Conservation (phyloP, 2,329 filamentous ascomycete species). For the Aspergillus floridensis region DNA sequence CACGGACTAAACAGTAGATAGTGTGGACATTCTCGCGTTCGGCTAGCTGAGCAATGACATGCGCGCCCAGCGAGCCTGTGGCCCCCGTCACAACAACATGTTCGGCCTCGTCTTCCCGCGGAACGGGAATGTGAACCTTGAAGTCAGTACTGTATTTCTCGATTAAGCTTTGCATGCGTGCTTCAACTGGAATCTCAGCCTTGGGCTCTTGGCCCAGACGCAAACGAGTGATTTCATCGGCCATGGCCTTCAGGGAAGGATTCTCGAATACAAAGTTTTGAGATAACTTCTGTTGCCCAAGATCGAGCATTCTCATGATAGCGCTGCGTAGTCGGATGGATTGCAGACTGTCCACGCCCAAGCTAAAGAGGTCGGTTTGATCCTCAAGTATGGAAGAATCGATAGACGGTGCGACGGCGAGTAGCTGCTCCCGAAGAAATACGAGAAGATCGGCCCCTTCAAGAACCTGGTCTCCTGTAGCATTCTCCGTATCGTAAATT, state of each 20-base stretch:
- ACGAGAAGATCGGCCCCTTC: constrained; percentile 13
- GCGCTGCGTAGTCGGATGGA: constrained; percentile 19
- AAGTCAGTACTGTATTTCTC: constrained; percentile 42
- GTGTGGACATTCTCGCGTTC: constrained; percentile 21
- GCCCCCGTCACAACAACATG: constrained; percentile 47
- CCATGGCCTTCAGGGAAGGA: constrained; percentile 21
- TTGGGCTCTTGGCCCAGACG: neutral
- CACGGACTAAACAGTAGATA: constrained; percentile 59
- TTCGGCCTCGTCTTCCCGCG: neutral
- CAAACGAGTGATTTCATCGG: constrained; percentile 5
- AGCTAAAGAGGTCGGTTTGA: constrained; percentile 20
- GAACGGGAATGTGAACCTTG: neutral
- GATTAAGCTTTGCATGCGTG: constrained; percentile 41
- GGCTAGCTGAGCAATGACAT: constrained; percentile 53
- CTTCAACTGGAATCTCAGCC: constrained; percentile 30
- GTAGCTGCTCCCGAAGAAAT: constrained; percentile 33
- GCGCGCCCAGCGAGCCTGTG: constrained; percentile 64
- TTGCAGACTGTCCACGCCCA: constrained; percentile 25
- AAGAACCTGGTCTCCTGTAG: constrained; percentile 12
- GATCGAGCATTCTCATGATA: constrained; percentile 16
- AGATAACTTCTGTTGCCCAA: neutral
- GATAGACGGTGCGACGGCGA: constrained; percentile 29
- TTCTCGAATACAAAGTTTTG: constrained; percentile 15
- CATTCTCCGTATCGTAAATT: constrained; percentile 17
- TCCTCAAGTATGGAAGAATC: constrained; percentile 10